Evolutionary conservation across 768 basidiomycete genomes (phyloP), one percentile per base, ranked within the genome.

Genomic region (Hirschioporus abietinus): DNA sequence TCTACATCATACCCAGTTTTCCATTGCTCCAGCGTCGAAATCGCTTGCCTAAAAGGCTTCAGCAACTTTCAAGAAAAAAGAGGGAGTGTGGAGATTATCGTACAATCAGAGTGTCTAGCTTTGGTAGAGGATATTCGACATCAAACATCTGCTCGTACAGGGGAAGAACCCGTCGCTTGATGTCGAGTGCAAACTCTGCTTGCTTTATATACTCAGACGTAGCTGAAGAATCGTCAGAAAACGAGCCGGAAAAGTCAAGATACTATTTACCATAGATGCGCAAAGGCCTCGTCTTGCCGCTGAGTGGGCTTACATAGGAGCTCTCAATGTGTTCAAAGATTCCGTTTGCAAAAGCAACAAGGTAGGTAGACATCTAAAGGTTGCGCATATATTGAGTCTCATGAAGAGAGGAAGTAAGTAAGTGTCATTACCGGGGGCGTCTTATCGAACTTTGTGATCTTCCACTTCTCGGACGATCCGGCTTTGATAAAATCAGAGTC

Each of bases 141-240:
- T 96, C 89, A 74, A 98, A 98, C 65, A 96, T 84, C 74, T 90
- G 82, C 77, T 99, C 96, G 76, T 96, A 98, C n/a, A 95, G 74
- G 18, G 95, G 95, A 17, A 97, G 78, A 10, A 92, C 91, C 34
- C 81, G 82, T 7, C 83, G 85, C 76, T 92, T 96, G 70, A 96
- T 88, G 70, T 96, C 93, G 58, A 99, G 87, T 17, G 92, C 91
- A 72, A 94, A 94, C 70, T 90, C 84, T 7, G 90, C 90, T 73
- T 95, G 94, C 70, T 88, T 82, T 71, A 97, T 92, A 69, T 88
- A 79, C 72, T 97, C 90, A 67, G 86, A 79, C 7, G 94, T 96
- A 8, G 90, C 91, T 34, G 27, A 1, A 36, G 65, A 1, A 36
- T 25, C 59, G 15, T 18, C 66, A 27, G 35, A n/a, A 72, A 52